Conservation (phyloP, 2,329 filamentous ascomycete genomes). For the Cladophialophora psammophila region DNA sequence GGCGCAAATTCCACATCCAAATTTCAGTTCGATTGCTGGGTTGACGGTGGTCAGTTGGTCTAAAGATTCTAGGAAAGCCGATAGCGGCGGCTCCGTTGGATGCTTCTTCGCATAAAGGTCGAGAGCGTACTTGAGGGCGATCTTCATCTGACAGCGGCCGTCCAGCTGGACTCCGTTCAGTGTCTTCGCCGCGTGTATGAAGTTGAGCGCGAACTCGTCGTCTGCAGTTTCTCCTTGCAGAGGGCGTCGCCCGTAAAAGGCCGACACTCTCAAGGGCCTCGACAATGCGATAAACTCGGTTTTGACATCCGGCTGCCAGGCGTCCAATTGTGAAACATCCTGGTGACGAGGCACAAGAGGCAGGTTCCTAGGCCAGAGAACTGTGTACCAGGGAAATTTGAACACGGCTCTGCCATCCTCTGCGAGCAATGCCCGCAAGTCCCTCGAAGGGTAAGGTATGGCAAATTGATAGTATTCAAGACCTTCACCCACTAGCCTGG, state of each 20-base stretch:
- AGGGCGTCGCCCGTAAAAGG: constrained; percentile 37
- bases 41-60: constrained; percentile 31
- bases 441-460: constrained; percentile 20
- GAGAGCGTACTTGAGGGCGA: constrained; percentile 42
- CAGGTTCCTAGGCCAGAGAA: constrained; percentile 45
- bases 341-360: constrained; percentile 45
- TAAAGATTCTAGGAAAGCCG: constrained; percentile 19
- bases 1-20: constrained; percentile 36
- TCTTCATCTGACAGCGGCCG: constrained; percentile 38
- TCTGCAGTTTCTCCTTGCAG: constrained; percentile 17
- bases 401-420: constrained; percentile 15
- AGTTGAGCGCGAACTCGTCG: constrained; percentile 39
- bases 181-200: constrained; percentile 39
- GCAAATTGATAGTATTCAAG: constrained; percentile 41
- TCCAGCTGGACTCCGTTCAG: constrained; percentile 39
- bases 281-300: constrained; percentile 31
- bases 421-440: not conserved
- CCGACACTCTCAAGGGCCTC: constrained; percentile 28
- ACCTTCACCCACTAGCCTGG: constrained; percentile 40
- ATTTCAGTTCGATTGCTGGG: constrained; percentile 31
- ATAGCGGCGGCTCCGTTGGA: constrained; percentile 11
- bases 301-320: constrained; percentile 42
- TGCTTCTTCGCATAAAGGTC: constrained; percentile 22
- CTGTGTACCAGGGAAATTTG: constrained; percentile 42
- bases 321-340: constrained; percentile 33